Evolutionary conservation across 164 flowering plant species (phyloP), one percentile per base, ranked within the genome.

Genomic region (Nelumbo lutea): DNA sequence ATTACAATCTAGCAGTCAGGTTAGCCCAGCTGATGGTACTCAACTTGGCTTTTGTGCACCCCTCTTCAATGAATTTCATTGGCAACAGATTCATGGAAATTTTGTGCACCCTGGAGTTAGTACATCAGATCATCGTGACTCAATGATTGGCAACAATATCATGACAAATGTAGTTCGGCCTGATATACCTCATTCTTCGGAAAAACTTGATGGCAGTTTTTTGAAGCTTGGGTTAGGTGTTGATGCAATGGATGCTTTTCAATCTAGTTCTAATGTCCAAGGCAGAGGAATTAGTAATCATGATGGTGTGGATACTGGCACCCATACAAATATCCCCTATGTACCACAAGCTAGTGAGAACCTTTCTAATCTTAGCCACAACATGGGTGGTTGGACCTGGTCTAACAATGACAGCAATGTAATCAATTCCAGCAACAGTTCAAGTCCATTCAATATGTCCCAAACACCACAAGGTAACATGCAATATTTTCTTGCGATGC

Each of bases 171-270:
- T 61, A n/a, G 69, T 50, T 60, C 53, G 40, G 15, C 50, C 60
- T 56, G 51, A n/a, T 61, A 39, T 46, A 6, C 59, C 27, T 27
- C 2, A 46, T 64, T 61, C 6, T 59, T 62, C 41, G 46, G 64
- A 40, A 44, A 40, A 53, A 9, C 38, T 59, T 46, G 71, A 61
- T 59, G 65, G 71, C 14, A 68, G 40, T 47, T 68, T 62, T 65
- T 42, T 71, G 53, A 64, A 46, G 57, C 69, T 58, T 64, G 67
- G 59, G 42, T 41, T 45, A 52, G 74, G 76, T 59, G 61, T 66
- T 69, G 55, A 15, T 46, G 46, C n/a, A 60, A 76, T 65, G 8
- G 47, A 55, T 39, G 46, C 55, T 46, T 46, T 48, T 39, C 65
- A 53, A 10, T 42, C 67, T 15, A 56, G 48, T 48, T 42, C 67